Evolutionary conservation across 2,329 filamentous ascomycete genomes (phyloP).

Genomic region (Aureobasidium sp.): DNA sequence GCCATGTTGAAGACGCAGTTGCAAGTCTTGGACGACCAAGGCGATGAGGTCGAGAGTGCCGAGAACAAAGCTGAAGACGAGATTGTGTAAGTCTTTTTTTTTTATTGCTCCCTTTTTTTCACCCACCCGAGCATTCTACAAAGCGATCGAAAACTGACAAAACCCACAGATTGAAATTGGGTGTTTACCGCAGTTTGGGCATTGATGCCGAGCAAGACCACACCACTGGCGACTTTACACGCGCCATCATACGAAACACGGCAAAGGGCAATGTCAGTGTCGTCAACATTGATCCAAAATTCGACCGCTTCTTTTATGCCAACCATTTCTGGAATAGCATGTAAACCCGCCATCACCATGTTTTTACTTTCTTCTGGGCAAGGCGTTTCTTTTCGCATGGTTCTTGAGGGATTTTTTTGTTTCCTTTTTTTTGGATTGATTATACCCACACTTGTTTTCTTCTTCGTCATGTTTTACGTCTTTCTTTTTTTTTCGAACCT

Average conservation of each 20-base stretch:
- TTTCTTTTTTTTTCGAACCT: no score
- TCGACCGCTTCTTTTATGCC: conserved; percentile 84
- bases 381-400: no score
- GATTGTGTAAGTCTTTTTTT: conserved; percentile 35
- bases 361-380: no score
- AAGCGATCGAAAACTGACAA: neutral
- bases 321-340: conserved; percentile 94
- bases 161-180: conserved; percentile 60
- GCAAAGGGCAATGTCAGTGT: conserved; percentile 89
- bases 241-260: conserved; percentile 78
- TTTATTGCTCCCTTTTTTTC: neutral
- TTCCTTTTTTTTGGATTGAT: no score
- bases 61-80: conserved; percentile 39
- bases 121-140: neutral
- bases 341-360: no score
- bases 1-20: conserved; percentile 67
- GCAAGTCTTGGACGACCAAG: conserved; percentile 78
- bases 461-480: no score
- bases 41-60: conserved; percentile 65
- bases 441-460: no score
- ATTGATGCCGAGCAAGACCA: conserved; percentile 78
- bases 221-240: conserved; percentile 70
- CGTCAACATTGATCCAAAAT: conserved; percentile 88
- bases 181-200: conserved; percentile 83
- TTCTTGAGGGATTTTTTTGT: no score